phyloP scores from a whole-genome alignment of 495 filamentous ascomycete genomes.

The Tuber aestivum region DNA sequence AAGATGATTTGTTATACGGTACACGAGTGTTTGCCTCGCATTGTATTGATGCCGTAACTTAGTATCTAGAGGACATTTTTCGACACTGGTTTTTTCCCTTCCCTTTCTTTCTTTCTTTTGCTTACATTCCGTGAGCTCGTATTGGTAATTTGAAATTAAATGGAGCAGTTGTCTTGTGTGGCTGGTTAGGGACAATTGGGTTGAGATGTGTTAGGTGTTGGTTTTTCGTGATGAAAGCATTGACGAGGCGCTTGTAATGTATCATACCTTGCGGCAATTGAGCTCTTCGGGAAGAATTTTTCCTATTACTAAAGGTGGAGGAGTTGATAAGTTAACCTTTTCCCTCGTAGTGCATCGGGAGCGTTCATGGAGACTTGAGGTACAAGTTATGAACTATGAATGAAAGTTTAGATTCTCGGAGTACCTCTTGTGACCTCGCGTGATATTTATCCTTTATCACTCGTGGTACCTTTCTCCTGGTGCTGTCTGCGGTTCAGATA shows the following conservation, averaged over 20 bases:
- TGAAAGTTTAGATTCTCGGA: background rate
- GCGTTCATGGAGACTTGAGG: background rate
- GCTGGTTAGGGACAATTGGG: background rate
- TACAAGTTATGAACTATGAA: background rate
- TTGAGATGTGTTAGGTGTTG: background rate
- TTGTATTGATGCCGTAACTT: background rate
- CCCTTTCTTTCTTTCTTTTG: background rate
- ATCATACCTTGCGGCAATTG: background rate
- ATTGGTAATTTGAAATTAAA: background rate
- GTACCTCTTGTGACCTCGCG: background rate
- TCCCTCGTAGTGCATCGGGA: background rate
- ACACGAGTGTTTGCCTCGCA: background rate
- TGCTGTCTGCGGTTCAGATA: background rate
- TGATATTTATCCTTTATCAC: background rate
- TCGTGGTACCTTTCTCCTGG: background rate
- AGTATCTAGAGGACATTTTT: background rate
- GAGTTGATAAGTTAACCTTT: background rate
- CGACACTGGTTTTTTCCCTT: background rate
- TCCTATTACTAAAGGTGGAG: too few relatives aligned
- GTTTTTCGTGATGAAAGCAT: background rate
- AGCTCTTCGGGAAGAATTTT: too few relatives aligned
- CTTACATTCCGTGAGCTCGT: background rate
- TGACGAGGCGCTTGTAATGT: background rate
- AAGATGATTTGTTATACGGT: background rate
- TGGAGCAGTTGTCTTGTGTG: background rate